These are phyloP conservation scores for Coemansia furcata DNA, from an alignment of 192 early-diverging fungal genomes.

Conservation along the genomic window DNA sequence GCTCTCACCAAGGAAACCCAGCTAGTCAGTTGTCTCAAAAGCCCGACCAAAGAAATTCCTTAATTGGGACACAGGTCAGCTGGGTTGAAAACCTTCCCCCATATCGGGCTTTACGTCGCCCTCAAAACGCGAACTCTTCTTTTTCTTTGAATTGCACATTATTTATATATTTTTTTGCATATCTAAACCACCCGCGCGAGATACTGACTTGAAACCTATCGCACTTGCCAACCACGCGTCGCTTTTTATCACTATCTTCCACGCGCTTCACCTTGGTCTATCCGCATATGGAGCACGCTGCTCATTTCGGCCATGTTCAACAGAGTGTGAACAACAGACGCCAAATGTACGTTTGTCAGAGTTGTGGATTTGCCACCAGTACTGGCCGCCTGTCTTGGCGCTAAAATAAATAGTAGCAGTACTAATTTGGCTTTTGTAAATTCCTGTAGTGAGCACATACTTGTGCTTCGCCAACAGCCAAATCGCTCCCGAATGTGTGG, in stretches of 20 bases:
- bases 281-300: constrained; percentile 37
- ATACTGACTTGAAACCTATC: background rate
- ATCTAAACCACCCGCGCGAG: background rate
- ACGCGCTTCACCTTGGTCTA: constrained; percentile 1
- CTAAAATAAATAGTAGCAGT: background rate
- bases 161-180: constrained; percentile 23
- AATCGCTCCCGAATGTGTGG: constrained; percentile 91
- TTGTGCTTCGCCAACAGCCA: constrained; percentile 82
- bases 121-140: constrained; percentile 15
- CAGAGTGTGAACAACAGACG: constrained; percentile 53
- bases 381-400: background rate
- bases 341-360: constrained; percentile 46
- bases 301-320: constrained; percentile 41
- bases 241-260: background rate
- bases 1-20: no score
- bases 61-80: background rate
- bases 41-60: no score
- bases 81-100: background rate
- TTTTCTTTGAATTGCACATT: constrained; percentile 7
- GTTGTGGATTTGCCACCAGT: background rate
- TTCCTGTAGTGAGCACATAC: constrained; percentile 51
- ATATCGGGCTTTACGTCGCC: background rate
- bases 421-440: background rate
- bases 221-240: background rate
- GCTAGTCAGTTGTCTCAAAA: no score